Evolutionary conservation across 495 filamentous ascomycete species (phyloP), one percentile per base, ranked within the genome.

Genomic region (Clohesyomyces aquaticus): DNA sequence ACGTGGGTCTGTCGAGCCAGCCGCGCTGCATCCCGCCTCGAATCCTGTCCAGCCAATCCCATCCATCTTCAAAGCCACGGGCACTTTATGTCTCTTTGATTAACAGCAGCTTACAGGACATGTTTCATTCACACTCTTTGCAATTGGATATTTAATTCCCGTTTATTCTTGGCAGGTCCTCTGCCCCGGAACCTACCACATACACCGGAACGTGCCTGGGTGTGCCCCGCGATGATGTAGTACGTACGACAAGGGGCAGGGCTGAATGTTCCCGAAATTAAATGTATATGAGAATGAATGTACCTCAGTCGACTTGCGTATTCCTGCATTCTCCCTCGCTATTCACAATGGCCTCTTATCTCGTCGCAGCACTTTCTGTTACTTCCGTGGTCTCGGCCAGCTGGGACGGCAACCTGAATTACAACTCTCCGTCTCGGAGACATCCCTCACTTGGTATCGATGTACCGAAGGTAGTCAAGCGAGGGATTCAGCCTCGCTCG

Each of bases 401-500:
- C 49, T 79, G 66, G 48, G 59, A 56, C 48, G 66, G 59, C 23
- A 87, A 87, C 68, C 65, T 87, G 46, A 87, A 86, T 67, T 86
- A 85, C 71, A 72, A 75, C 52, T 83, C 78, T 61, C 85, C 85
- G 6, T 87, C 84, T 2, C 77, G 77, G 14, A 77, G 80, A 55
- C 85, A 88, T 64, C 76, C 83, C 0, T 75, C 74, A 8, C 71
- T 87, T 6, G 85, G 81, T 11, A 77, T 88, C 28, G 77, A 80
- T n/a, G 76, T 84, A 22, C 77, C 52, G 0, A 58, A 45, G 18
- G 73, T 80, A 35, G 76, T 74, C 59, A 80, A 79, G 61, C 66
- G 79, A 19, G 73, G 77, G 47, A 72, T 74, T 43, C 56, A 70
- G 4, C 72, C 71, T 25, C 73, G 78, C 11, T 61, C 71, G 4